These are phyloP conservation scores for Gynostemma pentaphyllum DNA, from an alignment of 306 rosid genomes.

Conservation along the genomic window DNA sequence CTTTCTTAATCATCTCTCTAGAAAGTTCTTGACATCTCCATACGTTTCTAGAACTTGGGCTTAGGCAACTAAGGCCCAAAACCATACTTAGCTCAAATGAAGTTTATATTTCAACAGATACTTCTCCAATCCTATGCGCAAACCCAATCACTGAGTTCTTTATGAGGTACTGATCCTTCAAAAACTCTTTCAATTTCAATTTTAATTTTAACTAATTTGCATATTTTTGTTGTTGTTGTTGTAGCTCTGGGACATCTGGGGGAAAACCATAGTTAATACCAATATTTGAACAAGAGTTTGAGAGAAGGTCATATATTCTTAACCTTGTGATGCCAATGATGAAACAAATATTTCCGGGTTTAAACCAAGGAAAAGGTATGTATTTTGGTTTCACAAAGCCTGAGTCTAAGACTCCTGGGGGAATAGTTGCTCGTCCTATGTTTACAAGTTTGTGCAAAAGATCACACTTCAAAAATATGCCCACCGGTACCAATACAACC, in stretches of 20 bases:
- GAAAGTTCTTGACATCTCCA: too few relatives aligned
- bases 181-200: too few relatives aligned
- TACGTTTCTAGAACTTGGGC: too few relatives aligned
- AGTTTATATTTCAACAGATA: too few relatives aligned
- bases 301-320: slow-evolving; percentile 26
- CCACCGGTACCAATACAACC: slow-evolving; percentile 33
- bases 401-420: slow-evolving; percentile 39
- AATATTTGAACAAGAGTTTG: slow-evolving; percentile 36
- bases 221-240: too few relatives aligned
- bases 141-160: slow-evolving; percentile 53
- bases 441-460: slow-evolving; percentile 48
- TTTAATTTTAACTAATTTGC: too few relatives aligned
- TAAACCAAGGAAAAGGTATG: slow-evolving; percentile 52
- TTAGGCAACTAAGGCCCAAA: too few relatives aligned
- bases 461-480: slow-evolving; percentile 22
- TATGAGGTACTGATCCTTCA: slow-evolving; percentile 39
- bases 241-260: slow-evolving; percentile 50
- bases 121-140: slow-evolving; percentile 41
- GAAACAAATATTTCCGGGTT: slow-evolving; percentile 33
- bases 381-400: slow-evolving; percentile 36
- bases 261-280: slow-evolving; percentile 59
- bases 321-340: slow-evolving; percentile 44
- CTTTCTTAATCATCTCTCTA: too few relatives aligned
- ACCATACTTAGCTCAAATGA: too few relatives aligned
- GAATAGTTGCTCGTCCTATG: slow-evolving; percentile 42